phyloP scores from a whole-genome alignment of 805 yeast species.

The Spathaspora girioi region DNA sequence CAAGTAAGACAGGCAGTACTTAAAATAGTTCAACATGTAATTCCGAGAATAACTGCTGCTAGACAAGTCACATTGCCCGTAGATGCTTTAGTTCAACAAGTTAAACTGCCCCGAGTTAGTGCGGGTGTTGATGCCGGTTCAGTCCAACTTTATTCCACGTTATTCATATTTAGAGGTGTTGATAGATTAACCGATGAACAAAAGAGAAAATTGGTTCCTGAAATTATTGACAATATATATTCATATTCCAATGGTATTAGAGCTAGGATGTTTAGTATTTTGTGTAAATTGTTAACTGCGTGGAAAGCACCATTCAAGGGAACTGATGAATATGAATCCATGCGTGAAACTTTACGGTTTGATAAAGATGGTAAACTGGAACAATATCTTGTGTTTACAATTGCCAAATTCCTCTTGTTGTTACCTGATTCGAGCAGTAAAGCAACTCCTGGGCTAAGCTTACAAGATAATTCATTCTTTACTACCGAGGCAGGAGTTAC shows the following conservation, averaged over 20 bases:
- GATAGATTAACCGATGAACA: slow-evolving; percentile 45
- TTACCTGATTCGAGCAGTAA: slow-evolving; percentile 32
- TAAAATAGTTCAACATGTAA: slow-evolving; percentile 61
- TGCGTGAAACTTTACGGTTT: slow-evolving; percentile 33
- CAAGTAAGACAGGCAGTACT: slow-evolving; percentile 66
- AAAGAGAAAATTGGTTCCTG: slow-evolving; percentile 43
- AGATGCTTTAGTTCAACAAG: slow-evolving; percentile 59
- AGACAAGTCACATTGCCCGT: slow-evolving; percentile 59
- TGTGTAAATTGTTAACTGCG: slow-evolving; percentile 47
- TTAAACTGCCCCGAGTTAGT: slow-evolving; percentile 50
- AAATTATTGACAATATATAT: slow-evolving; percentile 45
- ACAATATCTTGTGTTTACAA: slow-evolving; percentile 41
- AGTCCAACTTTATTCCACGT: slow-evolving; percentile 58
- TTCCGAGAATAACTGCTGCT: slow-evolving; percentile 62
- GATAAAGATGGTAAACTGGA: slow-evolving; percentile 37
- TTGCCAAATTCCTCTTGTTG: slow-evolving; percentile 57
- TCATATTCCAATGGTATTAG: slow-evolving; percentile 28
- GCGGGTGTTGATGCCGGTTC: slow-evolving; percentile 40
- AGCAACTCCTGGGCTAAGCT: slow-evolving; percentile 59
- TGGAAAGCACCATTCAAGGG: slow-evolving; percentile 52
- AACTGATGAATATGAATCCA: slow-evolving; percentile 35
- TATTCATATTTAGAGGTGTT: slow-evolving; percentile 67
- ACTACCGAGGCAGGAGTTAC: slow-evolving; percentile 66
- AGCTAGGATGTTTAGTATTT: slow-evolving; percentile 60
- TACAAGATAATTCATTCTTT: slow-evolving; percentile 55